Conservation (phyloP, 2,329 filamentous ascomycete genomes). For the Tolypocladium tundrense region DNA sequence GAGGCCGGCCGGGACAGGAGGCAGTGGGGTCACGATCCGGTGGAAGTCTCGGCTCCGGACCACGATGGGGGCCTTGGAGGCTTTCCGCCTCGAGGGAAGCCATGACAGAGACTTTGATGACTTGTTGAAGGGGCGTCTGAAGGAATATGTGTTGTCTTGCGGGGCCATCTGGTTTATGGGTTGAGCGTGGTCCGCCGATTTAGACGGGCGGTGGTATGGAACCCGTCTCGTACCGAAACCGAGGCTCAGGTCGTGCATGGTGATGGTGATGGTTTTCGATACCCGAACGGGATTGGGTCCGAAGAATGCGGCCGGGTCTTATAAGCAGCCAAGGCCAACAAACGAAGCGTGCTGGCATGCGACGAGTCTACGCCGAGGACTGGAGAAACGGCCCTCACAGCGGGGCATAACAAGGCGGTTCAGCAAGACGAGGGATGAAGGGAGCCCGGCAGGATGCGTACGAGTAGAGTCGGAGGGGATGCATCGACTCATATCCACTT, state of each 20-base stretch:
- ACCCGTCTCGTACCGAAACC: background rate
- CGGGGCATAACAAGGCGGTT: background rate
- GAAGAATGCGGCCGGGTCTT: background rate
- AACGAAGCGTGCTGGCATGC: background rate
- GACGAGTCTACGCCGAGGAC: background rate
- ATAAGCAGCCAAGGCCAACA: background rate
- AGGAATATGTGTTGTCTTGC: background rate
- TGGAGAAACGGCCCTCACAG: background rate
- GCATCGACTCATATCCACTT: background rate
- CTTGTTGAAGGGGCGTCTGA: background rate
- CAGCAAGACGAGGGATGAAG: background rate
- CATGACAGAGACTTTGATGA: background rate
- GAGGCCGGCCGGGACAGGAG: slow-evolving; percentile 23
- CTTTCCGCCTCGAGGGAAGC: slow-evolving; percentile 1
- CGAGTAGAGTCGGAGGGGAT: background rate
- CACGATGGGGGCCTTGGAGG: slow-evolving; percentile 6
- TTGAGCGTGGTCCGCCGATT: background rate
- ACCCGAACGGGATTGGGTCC: background rate
- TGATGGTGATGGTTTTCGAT: background rate
- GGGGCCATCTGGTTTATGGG: background rate
- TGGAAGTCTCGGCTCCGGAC: slow-evolving; percentile 28
- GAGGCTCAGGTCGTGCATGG: background rate
- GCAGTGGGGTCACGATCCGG: slow-evolving; percentile 25
- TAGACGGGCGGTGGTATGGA: background rate
- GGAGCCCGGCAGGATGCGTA: background rate